A percentile compares a stretch with the other conserved stretches of the same genome.
Evolutionary conservation across 768 basidiomycete species (phyloP).

Genomic region (Boletus rufocinnamomeus): DNA sequence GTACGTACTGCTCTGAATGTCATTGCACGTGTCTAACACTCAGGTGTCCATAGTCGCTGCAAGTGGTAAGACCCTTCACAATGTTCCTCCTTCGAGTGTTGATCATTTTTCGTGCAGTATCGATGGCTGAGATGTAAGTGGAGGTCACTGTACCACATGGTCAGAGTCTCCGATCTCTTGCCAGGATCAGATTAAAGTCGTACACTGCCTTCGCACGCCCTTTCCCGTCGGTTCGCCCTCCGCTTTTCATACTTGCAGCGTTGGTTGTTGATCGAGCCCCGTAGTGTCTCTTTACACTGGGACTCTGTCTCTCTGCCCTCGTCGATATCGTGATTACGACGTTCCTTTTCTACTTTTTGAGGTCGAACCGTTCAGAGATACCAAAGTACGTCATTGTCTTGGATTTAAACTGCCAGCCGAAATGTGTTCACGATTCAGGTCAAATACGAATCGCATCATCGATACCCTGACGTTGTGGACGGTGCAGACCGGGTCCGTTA

Average conservation of each 20-base stretch:
- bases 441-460: constrained; percentile 25
- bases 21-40: background rate
- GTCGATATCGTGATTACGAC: constrained; percentile 49
- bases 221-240: constrained; percentile 15
- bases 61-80: constrained; percentile 12
- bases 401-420: background rate
- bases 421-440: background rate
- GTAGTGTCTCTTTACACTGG: constrained; percentile 49
- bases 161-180: background rate
- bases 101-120: constrained; percentile 13
- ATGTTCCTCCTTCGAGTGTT: background rate
- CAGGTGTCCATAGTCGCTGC: constrained; percentile 18
- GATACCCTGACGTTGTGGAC: constrained; percentile 26
- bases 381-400: constrained; percentile 32
- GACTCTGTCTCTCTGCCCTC: constrained; percentile 45
- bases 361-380: constrained; percentile 38
- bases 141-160: background rate
- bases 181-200: constrained; percentile 15
- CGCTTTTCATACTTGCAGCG: background rate
- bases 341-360: constrained; percentile 45
- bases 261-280: background rate
- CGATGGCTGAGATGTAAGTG: constrained; percentile 25
- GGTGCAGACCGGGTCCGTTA: constrained; percentile 26
- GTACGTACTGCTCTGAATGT: constrained; percentile 7
- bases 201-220: constrained; percentile 11